Evolutionary conservation across 805 yeast species (phyloP), one percentile per base, ranked within the genome.

Genomic region (Limtongia smithiae): DNA sequence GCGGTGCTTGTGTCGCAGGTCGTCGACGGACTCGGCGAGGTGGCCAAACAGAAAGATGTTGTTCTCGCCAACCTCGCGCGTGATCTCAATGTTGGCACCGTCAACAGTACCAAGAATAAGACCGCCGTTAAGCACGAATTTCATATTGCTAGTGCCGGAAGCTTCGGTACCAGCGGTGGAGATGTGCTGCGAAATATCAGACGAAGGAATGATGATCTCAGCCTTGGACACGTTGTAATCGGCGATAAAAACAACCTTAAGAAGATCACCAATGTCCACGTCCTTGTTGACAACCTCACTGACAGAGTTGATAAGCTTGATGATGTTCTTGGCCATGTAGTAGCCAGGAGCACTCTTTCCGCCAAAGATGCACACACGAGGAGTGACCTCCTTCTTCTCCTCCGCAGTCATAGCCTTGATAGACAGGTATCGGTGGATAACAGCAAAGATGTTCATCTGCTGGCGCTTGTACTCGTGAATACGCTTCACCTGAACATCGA

Each of bases 341-440:
- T 89, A 89, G 58, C 97, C 97, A n/a, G 97, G 97, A 9, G 97
- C 97, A 51, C 94, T 85, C 70, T 90, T 89, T 65, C 97, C 97
- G 59, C 97, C 97, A 68, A 90, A 81, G 53, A 89, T 78, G 37
- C 81, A 77, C 48, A 85, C 93, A 64, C 83, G 85, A 51, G 96
- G 82, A 51, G 80, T 77, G 66, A 76, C 80, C 62, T 79, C 77
- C 55, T 67, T 61, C 62, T 84, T 74, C 68, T 87, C 83, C 48
- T 77, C 78, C 8, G 76, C 71, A 31, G 86, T 69, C 57, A 86
- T 72, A 40, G 77, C 72, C 71, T 88, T 88, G 68, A 89, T 82
- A 57, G 77, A 75, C 55, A 90, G 70, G 67, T 90, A 89, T 62
- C 96, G 76, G 73, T 83, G 75, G 62, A 90, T 86, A 22, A 85